phyloP scores from a whole-genome alignment of 306 rosid species.

The Fragaria vesca region DNA sequence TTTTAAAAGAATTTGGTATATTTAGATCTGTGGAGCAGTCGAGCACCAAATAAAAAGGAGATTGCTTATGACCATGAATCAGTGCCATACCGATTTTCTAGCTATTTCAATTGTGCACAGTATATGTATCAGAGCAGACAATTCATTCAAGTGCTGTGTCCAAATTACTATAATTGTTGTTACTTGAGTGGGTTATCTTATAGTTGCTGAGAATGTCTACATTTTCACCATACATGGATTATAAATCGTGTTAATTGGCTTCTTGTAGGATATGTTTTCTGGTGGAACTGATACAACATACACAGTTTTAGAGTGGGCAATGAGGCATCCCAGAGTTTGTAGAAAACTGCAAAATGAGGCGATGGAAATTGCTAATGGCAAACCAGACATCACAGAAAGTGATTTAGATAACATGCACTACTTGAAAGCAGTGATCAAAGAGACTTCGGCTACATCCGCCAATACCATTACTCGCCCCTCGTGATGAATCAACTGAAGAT shows the following conservation, averaged over 20 bases:
- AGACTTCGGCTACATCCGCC: slow-evolving; percentile 46
- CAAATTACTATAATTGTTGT: neutral
- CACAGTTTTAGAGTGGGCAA: slow-evolving; percentile 46
- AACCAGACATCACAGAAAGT: slow-evolving; percentile 24
- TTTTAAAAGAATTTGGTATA: no score
- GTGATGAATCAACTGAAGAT: slow-evolving; percentile 28
- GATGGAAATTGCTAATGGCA: slow-evolving; percentile 20
- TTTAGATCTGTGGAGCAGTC: no score
- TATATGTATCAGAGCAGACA: neutral
- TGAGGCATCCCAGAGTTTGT: slow-evolving; percentile 34
- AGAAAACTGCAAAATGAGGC: neutral
- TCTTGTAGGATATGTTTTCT: slow-evolving; percentile 38
- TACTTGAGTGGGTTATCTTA: neutral
- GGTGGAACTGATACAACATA: slow-evolving; percentile 54
- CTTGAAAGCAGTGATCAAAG: slow-evolving; percentile 48
- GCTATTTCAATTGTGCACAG: neutral
- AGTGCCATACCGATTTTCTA: no score
- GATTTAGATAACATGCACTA: slow-evolving; percentile 39
- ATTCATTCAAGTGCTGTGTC: neutral
- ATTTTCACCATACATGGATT: neutral
- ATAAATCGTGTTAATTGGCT: neutral
- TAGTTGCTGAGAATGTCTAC: neutral
- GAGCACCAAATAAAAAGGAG: no score
- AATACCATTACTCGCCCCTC: slow-evolving; percentile 38
- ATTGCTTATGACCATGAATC: neutral